Evolutionary conservation across 495 filamentous ascomycete genomes (phyloP), one percentile per base, ranked within the genome.

Genomic region (Cudoniella acicularis): DNA sequence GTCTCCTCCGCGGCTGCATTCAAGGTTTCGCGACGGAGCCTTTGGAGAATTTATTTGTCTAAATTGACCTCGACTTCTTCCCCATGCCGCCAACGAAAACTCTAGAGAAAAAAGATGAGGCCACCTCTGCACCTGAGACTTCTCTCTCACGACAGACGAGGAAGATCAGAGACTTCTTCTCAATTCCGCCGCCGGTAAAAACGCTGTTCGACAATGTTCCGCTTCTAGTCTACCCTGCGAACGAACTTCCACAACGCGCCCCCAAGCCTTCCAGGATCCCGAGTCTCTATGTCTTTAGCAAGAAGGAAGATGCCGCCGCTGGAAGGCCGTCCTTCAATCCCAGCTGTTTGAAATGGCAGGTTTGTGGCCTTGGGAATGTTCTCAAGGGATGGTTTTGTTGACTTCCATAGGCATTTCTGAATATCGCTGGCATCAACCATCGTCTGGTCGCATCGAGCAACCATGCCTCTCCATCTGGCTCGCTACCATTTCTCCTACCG

Each of bases 291-390:
- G 76, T 96, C 27, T 98, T 96, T 72, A 81, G 81, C 50, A 83
- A 83, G 11, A 79, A 84, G 0, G 72, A 77, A 23, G 88, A 86
- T 59, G 91, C 87, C 20, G 67, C 70, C 23, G 64, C 66, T 27
- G 87, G 86, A 11, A 70, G 76, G 22, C 90, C 91, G 20, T 93
- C 89, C 50, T 96, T 89, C 75, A 97, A 98, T 73, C 94, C 94
- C 2, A 83, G 83, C 63, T 98, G 94, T 78, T 78, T 98, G 61
- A 96, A 93, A 74, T 97, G 91, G 92, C 94, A 97, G 87, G 93
- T 92, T 67, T 49, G 85, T 78, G 3, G 49, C 24, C 27, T 1
- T 40, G 40, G 41, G 41, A 21, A 54, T 13, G n/a, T 41, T 20
- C 20, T 41, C 46, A 50, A 49, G 45, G 43, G 25, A 45, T 20